Percentiles rank a stretch among this genome's conserved stretches.
These are phyloP conservation scores for Paramecium sexaurelia DNA, from an alignment of 73 alveolate genomes.

Conservation along the genomic window DNA sequence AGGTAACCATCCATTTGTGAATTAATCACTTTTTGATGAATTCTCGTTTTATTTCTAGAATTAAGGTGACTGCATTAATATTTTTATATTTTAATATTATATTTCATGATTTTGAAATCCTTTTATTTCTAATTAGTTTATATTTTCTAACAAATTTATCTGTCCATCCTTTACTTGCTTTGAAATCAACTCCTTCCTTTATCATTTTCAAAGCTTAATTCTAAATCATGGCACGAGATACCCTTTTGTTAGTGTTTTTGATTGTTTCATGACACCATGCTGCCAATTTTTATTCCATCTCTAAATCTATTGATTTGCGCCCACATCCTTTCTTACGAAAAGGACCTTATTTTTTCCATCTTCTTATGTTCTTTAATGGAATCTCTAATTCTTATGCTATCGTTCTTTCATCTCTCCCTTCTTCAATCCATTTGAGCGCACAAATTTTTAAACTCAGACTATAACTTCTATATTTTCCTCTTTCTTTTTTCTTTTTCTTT, in stretches of 20 bases:
- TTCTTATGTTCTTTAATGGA: not conserved
- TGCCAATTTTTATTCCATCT: conserved; percentile 6
- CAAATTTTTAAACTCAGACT: conserved; percentile 3
- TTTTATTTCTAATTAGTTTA: not conserved
- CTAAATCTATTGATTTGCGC: not conserved
- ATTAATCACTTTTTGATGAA: not conserved
- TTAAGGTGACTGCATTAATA: not conserved
- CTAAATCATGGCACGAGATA: not conserved
- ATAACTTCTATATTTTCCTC: conserved; percentile 28
- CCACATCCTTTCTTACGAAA: conserved; percentile 12
- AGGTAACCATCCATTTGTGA: not conserved
- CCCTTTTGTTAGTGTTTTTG: not conserved
- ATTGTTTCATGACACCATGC: not conserved
- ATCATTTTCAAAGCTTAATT: not conserved
- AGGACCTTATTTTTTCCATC: not conserved
- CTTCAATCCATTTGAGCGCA: not conserved
- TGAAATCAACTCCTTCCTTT: conserved; percentile 9
- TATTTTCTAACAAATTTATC: conserved; percentile 47
- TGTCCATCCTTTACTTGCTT: conserved; percentile 51
- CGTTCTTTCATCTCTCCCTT: not conserved
- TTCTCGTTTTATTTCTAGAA: not conserved
- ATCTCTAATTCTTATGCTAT: not conserved
- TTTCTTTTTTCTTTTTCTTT: not conserved
- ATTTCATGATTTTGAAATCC: not conserved
- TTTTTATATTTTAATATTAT: not conserved